Evolutionary conservation across 2,329 filamentous ascomycete species (phyloP), one percentile per base, ranked within the genome.

Genomic region (Aspergillus texensis): DNA sequence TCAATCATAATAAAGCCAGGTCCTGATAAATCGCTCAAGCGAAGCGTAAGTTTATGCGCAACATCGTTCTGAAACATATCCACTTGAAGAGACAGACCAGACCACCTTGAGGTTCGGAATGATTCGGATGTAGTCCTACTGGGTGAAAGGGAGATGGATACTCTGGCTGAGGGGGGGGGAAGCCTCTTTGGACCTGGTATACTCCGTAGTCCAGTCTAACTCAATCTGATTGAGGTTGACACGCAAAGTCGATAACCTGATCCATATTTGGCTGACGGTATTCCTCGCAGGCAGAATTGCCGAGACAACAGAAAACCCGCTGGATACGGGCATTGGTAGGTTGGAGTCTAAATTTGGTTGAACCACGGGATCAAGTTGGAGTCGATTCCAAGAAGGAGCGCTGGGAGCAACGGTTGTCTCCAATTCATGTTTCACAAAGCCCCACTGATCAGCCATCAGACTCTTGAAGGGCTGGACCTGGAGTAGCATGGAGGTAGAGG

Each of bases 341-440:
- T 8, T 45, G 28, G 19, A 28, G 48, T 60, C 58, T 43, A 52
- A 64, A 32, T n/a, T 43, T 32, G 36, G 54, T 58, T 58, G 59
- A 64, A 62, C 62, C 62, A 60, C 50, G 59, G 56, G 28, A 59
- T 52, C 32, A 32, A 56, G 30, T 64, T 62, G 62, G 62, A 64
- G 62, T 64, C 55, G 34, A 41, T 36, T 14, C 26, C 48, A 16
- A 48, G 43, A 55, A 60, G 34, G 39, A 53, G 43, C 41, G 52
- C 52, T 36, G 56, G 19, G 52, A n/a, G 55, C 39, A 63, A 62
- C 61, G 57, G 61, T 52, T 57, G 57, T 56, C 57, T 57, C 61
- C 61, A 64, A 46, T 50, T 14, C 3, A 59, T 50, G 34, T 43
- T 54, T 55, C 32, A 55, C 52, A 55, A 19, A 19, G n/a, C 48